Percentiles rank a stretch among this genome's conserved stretches.
phyloP scores from a whole-genome alignment of 2,329 filamentous ascomycete genomes.

The Ophiocordyceps camponoti-saundersi region DNA sequence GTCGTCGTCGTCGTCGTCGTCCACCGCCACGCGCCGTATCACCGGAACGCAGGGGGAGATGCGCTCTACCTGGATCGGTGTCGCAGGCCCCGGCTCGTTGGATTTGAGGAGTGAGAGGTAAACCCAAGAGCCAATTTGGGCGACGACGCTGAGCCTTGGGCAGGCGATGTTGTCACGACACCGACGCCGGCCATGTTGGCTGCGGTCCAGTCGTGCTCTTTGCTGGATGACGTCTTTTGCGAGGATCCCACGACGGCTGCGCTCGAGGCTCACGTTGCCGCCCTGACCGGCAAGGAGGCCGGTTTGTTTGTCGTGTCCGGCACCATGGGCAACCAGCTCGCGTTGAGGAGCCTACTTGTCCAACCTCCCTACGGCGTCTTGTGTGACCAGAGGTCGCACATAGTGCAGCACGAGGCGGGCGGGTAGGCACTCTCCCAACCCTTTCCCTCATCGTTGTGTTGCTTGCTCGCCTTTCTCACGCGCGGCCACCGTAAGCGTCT shows the following conservation, averaged over 20 bases:
- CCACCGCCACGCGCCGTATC: not conserved
- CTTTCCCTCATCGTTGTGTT: not conserved
- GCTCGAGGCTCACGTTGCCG: conserved; percentile 59
- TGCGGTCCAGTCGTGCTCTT: conserved; percentile 56
- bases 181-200: conserved; percentile 68
- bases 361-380: conserved; percentile 70
- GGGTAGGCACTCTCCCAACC: conserved; percentile 22
- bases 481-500: conserved; percentile 32
- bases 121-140: not conserved
- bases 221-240: conserved; percentile 69
- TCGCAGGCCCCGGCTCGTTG: conserved; percentile 4
- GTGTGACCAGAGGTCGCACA: conserved; percentile 64
- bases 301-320: conserved; percentile 73
- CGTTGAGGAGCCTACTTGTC: conserved; percentile 57
- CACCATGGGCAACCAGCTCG: conserved; percentile 88
- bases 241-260: conserved; percentile 66
- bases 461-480: not conserved
- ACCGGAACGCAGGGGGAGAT: not conserved
- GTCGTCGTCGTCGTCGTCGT: not conserved
- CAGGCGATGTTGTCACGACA: conserved; percentile 45
- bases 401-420: conserved; percentile 49
- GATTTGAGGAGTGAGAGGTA: conserved; percentile 7
- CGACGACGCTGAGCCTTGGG: not conserved
- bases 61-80: conserved; percentile 6
- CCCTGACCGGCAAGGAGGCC: conserved; percentile 57